A percentile compares a stretch with the other conserved stretches of the same genome.
phyloP scores from a whole-genome alignment of 805 yeast species.

The Ascoidea tarda region DNA sequence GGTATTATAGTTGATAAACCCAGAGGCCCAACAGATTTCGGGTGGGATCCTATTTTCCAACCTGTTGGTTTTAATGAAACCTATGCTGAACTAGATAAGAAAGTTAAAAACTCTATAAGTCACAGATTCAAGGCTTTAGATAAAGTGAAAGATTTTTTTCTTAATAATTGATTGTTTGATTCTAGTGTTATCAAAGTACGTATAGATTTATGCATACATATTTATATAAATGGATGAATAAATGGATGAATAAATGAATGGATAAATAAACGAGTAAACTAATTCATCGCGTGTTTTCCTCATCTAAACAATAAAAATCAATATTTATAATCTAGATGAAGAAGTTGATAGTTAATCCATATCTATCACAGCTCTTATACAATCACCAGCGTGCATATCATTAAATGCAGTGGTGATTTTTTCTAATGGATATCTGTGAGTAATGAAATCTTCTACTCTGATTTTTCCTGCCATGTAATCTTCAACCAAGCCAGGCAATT shows the following conservation, averaged over 20 bases:
- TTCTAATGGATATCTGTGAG: constrained; percentile 70
- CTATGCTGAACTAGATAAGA: constrained; percentile 81
- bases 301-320: too few species aligned
- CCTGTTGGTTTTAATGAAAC: constrained; percentile 67
- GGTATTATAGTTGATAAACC: constrained; percentile 65
- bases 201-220: too few species aligned
- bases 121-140: constrained; percentile 80
- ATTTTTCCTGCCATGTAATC: constrained; percentile 70
- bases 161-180: too few species aligned
- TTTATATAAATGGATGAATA: too few species aligned
- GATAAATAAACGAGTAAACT: too few species aligned
- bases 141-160: constrained; percentile 46
- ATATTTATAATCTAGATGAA: too few species aligned
- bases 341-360: constrained; percentile 11
- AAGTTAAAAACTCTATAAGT: constrained; percentile 64
- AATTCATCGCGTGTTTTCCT: too few species aligned
- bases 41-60: constrained; percentile 88
- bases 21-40: constrained; percentile 74
- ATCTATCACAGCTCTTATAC: constrained; percentile 82
- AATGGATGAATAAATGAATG: too few species aligned
- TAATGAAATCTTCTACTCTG: constrained; percentile 89
- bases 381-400: constrained; percentile 87
- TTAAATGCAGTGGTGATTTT: constrained; percentile 84
- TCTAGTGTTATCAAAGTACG: neutral
- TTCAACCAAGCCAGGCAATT: constrained; percentile 81